phyloP scores from a whole-genome alignment of 768 basidiomycete genomes.

The Leccinum truebloodii region DNA sequence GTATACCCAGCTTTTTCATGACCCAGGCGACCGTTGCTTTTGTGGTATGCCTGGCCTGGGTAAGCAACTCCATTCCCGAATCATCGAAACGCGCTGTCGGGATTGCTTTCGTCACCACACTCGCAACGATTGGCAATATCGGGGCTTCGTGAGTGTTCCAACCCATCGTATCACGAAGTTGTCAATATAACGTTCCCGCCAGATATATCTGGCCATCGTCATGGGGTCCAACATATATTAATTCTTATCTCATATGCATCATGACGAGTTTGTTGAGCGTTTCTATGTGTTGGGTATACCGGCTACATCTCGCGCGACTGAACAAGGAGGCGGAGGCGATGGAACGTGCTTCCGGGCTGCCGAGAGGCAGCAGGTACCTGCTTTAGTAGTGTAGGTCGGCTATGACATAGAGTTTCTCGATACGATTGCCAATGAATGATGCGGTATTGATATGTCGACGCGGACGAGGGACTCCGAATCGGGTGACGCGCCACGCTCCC shows the following conservation, averaged over 20 bases:
- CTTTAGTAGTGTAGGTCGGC: conserved; percentile 31
- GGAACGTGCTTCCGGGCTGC: conserved; percentile 37
- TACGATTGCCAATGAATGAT: background rate
- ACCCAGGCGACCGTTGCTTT: conserved; percentile 70
- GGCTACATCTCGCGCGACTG: conserved; percentile 40
- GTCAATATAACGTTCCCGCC: background rate
- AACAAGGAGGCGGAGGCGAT: conserved; percentile 40
- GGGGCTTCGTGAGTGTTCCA: conserved; percentile 63
- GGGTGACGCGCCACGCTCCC: too few species aligned
- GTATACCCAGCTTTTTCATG: conserved; percentile 64
- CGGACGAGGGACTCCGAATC: too few species aligned
- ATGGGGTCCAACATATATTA: conserved; percentile 70
- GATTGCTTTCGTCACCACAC: conserved; percentile 75
- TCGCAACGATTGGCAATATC: conserved; percentile 80
- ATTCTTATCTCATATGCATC: conserved; percentile 77
- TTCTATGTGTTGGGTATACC: conserved; percentile 49
- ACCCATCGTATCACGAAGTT: conserved; percentile 2
- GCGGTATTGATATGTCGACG: too few species aligned
- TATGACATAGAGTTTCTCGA: background rate
- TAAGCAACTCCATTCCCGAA: conserved; percentile 62
- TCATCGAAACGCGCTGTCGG: conserved; percentile 85
- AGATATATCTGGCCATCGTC: conserved; percentile 64
- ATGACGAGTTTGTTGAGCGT: conserved; percentile 51
- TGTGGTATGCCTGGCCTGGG: conserved; percentile 59
- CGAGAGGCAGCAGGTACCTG: conserved; percentile 46